Evolutionary conservation across 2,329 filamentous ascomycete species (phyloP).

Genomic region (Botryotinia calthae): DNA sequence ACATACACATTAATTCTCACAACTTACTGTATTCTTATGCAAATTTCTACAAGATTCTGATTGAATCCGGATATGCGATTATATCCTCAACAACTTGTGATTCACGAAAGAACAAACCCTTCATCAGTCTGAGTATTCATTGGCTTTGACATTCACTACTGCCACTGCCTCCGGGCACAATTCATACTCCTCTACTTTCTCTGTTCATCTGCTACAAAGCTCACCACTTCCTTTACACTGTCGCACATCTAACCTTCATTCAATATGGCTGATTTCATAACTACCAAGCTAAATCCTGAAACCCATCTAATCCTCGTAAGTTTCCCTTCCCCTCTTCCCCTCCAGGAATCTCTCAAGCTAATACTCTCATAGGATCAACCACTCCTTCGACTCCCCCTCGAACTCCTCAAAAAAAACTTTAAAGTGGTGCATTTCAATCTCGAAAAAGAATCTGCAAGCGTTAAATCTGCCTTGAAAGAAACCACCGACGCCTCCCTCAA

Average conservation of each 20-base stretch:
- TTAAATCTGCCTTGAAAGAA: constrained; percentile 61
- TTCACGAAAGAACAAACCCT: neutral
- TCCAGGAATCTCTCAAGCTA: constrained; percentile 25
- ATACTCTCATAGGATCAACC: constrained; percentile 73
- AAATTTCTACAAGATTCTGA: neutral
- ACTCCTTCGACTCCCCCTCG: constrained; percentile 86
- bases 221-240: neutral
- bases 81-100: neutral
- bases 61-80: neutral
- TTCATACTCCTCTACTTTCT: neutral
- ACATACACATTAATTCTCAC: neutral
- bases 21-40: neutral
- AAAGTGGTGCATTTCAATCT: constrained; percentile 76
- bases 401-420: constrained; percentile 91
- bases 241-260: neutral
- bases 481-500: constrained; percentile 46
- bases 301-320: constrained; percentile 71
- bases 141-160: neutral
- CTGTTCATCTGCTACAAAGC: neutral
- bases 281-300: constrained; percentile 69
- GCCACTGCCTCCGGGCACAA: neutral
- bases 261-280: constrained; percentile 58
- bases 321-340: neutral
- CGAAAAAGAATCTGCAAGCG: constrained; percentile 65
- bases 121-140: neutral